A percentile compares a stretch with the other conserved stretches of the same genome.
phyloP scores from a whole-genome alignment of 1,284 basidiomycete species.

The Caloboletus inedulis region DNA sequence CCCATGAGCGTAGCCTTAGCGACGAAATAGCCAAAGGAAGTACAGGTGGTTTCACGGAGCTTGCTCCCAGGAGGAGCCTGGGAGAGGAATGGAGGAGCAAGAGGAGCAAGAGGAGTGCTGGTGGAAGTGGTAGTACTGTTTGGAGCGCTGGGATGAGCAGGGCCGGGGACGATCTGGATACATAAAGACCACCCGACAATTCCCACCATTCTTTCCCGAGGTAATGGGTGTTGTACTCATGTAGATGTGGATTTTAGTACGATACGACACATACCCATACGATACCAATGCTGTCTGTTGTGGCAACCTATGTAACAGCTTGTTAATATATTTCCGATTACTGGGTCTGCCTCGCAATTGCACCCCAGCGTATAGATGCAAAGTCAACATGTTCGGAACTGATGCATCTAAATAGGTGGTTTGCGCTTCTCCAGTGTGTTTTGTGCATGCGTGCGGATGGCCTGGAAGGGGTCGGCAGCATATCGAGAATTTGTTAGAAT shows the following conservation, averaged over 20 bases:
- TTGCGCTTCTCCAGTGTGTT: slow-evolving; percentile 67
- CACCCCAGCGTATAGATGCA: not conserved
- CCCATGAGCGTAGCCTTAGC: slow-evolving; percentile 67
- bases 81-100: slow-evolving; percentile 54
- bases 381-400: not conserved
- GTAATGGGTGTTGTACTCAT: slow-evolving; percentile 14
- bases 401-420: slow-evolving; percentile 4
- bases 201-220: slow-evolving; percentile 3
- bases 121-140: slow-evolving; percentile 71
- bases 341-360: not conserved
- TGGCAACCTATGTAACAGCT: slow-evolving; percentile 18
- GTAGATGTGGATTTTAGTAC: slow-evolving; percentile 21
- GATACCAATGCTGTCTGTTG: slow-evolving; percentile 21
- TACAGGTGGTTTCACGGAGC: slow-evolving; percentile 74
- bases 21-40: slow-evolving; percentile 73
- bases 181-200: slow-evolving; percentile 10
- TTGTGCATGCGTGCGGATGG: slow-evolving; percentile 75
- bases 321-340: slow-evolving; percentile 21
- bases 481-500: slow-evolving; percentile 69
- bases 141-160: slow-evolving; percentile 80
- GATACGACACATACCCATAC: slow-evolving; percentile 23
- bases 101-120: slow-evolving; percentile 54
- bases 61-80: slow-evolving; percentile 44
- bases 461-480: slow-evolving; percentile 68
- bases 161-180: slow-evolving; percentile 45